Conservation (phyloP, 768 basidiomycete species). For the Tremella mesenterica region DNA sequence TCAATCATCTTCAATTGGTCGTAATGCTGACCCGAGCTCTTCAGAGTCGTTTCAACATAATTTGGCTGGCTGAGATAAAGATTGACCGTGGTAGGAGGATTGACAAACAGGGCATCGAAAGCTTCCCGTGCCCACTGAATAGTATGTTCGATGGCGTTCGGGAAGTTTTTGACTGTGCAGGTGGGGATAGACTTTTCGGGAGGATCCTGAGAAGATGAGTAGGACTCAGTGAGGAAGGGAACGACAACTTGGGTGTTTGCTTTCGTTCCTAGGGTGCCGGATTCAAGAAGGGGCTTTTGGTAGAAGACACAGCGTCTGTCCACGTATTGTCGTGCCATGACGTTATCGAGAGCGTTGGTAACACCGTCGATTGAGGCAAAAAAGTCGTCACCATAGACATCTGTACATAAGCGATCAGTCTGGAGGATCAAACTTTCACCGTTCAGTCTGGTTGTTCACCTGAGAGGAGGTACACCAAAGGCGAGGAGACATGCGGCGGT, state of each 20-base stretch:
- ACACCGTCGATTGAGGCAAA: conserved; percentile 82
- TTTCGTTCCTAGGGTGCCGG: conserved; percentile 95
- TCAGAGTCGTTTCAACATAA: conserved; percentile 80
- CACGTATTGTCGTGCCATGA: conserved; percentile 95
- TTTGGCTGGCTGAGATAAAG: conserved; percentile 94
- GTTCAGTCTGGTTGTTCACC: too few relatives aligned
- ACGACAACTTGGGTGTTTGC: conserved; percentile 94
- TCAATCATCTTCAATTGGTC: conserved; percentile 82
- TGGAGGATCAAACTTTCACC: background rate
- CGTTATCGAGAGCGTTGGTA: conserved; percentile 95
- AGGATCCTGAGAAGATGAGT: conserved; percentile 95
- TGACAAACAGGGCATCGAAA: conserved; percentile 87
- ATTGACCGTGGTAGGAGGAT: conserved; percentile 87
- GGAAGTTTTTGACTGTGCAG: conserved; percentile 98
- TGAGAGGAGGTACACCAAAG: too few relatives aligned
- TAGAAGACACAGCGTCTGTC: conserved; percentile 96
- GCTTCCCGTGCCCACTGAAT: conserved; percentile 95
- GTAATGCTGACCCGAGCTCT: conserved; percentile 82
- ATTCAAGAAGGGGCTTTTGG: conserved; percentile 88
- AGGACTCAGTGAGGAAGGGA: conserved; percentile 90
- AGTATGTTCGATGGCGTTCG: conserved; percentile 93
- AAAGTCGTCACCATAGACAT: conserved; percentile 78
- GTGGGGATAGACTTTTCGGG: conserved; percentile 95
- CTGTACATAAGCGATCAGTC: conserved; percentile 48
- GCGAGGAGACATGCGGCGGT: too few relatives aligned